These are phyloP conservation scores for Hemerocallis citrina DNA, from an alignment of 106 monocot genomes.

Conservation along the genomic window DNA sequence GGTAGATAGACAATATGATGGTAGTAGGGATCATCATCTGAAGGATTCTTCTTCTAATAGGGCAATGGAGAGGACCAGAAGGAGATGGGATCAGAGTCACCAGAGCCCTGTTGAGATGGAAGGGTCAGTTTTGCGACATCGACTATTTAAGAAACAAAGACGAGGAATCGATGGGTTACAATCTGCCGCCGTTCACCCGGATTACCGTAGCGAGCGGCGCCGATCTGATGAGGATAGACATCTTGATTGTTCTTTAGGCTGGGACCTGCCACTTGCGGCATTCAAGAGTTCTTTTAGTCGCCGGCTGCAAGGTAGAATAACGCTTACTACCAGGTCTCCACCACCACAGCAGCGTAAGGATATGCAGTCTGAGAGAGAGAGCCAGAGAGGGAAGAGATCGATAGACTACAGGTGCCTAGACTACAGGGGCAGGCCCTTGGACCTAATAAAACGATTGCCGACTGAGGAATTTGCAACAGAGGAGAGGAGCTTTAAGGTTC, in stretches of 20 bases:
- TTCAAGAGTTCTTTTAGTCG: constrained; percentile 29
- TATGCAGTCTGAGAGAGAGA: constrained; percentile 20
- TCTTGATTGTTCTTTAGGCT: not conserved
- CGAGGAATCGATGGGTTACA: constrained; percentile 44
- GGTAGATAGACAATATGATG: constrained; percentile 4
- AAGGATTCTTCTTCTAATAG: constrained; percentile 36
- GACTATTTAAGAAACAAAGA: constrained; percentile 42
- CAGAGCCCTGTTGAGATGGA: constrained; percentile 25
- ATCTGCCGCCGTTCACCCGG: constrained; percentile 22
- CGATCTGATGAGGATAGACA: constrained; percentile 24
- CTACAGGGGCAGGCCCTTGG: constrained; percentile 18
- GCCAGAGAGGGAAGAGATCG: constrained; percentile 32
- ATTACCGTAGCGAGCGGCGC: constrained; percentile 10
- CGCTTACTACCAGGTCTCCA: constrained; percentile 32
- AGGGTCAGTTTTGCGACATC: constrained; percentile 62
- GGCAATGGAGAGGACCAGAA: constrained; percentile 27
- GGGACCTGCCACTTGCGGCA: constrained; percentile 10
- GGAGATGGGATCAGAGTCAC: constrained; percentile 14
- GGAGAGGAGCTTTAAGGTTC: constrained; percentile 7
- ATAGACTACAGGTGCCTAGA: constrained; percentile 21
- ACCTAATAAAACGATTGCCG: constrained; percentile 23
- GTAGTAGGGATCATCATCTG: constrained; percentile 21
- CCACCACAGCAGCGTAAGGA: constrained; percentile 7
- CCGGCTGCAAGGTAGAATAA: constrained; percentile 77
- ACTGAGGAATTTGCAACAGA: constrained; percentile 22